Evolutionary conservation across 2,329 filamentous ascomycete species (phyloP).

Genomic region (Sordariomycetes sp.): DNA sequence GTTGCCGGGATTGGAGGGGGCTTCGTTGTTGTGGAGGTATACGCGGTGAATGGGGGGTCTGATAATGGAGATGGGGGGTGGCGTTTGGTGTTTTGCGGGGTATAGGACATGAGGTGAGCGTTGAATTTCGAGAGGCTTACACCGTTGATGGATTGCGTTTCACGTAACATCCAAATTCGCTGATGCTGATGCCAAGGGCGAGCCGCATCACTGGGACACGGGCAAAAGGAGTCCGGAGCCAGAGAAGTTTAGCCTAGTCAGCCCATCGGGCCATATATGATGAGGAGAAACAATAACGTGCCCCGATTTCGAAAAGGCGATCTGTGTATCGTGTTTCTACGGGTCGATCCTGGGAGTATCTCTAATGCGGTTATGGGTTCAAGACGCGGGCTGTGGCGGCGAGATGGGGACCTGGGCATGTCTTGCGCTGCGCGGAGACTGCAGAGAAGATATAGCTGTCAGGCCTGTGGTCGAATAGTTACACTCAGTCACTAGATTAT

Average conservation of each 20-base stretch:
- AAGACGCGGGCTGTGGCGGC: not conserved
- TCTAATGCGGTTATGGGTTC: not conserved
- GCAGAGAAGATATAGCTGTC: too few species aligned
- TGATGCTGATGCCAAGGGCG: not conserved
- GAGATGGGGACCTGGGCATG: not conserved
- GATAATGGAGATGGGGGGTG: not conserved
- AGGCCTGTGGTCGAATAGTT: too few species aligned
- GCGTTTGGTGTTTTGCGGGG: not conserved
- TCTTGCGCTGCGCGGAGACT: too few species aligned
- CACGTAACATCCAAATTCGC: not conserved
- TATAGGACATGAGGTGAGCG: not conserved
- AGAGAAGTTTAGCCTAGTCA: not conserved
- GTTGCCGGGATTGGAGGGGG: conserved; percentile 8
- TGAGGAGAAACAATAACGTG: not conserved
- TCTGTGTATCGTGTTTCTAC: not conserved
- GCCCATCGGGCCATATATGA: not conserved
- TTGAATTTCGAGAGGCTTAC: not conserved
- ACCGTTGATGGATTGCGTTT: not conserved
- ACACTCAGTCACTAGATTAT: too few species aligned
- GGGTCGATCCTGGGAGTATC: not conserved
- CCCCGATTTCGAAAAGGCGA: not conserved
- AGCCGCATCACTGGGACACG: not conserved
- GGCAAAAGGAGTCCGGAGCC: not conserved
- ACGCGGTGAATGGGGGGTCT: not conserved
- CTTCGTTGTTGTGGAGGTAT: conserved; percentile 10